These are phyloP conservation scores for Cornus kousa DNA, from an alignment of 148 eudicot genomes.

Conservation along the genomic window DNA sequence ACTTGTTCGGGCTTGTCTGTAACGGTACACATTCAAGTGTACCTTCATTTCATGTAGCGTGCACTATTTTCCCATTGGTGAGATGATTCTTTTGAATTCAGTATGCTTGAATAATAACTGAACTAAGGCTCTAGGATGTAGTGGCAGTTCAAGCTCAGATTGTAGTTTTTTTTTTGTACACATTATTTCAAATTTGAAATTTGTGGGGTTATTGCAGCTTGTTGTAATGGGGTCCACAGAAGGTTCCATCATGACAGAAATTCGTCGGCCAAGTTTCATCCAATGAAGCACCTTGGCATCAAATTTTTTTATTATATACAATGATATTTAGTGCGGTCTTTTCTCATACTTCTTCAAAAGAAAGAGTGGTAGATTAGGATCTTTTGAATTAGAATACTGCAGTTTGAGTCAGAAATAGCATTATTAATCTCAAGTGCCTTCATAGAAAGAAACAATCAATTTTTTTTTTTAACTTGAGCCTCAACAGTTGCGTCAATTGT, in stretches of 20 bases:
- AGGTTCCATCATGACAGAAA: not conserved
- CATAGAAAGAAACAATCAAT: not conserved
- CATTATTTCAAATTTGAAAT: constrained; percentile 1
- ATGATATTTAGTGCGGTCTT: not conserved
- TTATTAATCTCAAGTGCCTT: not conserved
- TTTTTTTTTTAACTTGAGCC: not conserved
- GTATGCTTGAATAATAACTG: not conserved
- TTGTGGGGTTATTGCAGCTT: not conserved
- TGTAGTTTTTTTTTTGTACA: not conserved
- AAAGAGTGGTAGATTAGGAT: not conserved
- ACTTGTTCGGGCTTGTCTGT: constrained; percentile 3
- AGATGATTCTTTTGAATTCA: not conserved
- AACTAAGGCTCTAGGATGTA: not conserved
- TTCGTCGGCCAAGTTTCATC: not conserved
- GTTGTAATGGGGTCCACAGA: constrained; percentile 5
- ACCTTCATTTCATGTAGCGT: not conserved
- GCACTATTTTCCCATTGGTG: not conserved
- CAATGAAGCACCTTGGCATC: not conserved
- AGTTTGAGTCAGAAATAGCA: not conserved
- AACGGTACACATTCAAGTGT: no score
- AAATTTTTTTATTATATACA: not conserved
- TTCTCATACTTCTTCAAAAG: constrained; percentile 8
- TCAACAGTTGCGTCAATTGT: not conserved
- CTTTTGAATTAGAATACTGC: not conserved
- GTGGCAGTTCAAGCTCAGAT: not conserved